These are phyloP conservation scores for Auricularia auricula-judae DNA, from an alignment of 768 basidiomycete genomes.

Conservation along the genomic window DNA sequence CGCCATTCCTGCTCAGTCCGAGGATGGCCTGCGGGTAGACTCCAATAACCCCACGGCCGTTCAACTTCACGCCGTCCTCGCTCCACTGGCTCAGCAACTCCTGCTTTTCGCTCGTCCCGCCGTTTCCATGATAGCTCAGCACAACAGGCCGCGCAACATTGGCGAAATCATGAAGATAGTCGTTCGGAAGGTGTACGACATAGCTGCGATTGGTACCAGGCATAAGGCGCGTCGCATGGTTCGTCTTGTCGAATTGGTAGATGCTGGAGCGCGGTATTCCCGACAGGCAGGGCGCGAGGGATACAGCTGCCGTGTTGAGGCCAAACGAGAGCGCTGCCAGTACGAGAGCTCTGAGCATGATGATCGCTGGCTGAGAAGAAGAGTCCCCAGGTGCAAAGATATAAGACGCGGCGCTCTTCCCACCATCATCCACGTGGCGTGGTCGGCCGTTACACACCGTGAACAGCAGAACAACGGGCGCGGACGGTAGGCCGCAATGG, in stretches of 20 bases:
- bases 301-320: background rate
- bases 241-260: background rate
- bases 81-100: constrained; percentile 3
- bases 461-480: too few relatives aligned
- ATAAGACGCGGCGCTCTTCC: too few relatives aligned
- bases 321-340: too few relatives aligned
- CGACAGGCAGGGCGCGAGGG: background rate
- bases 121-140: constrained; percentile 7
- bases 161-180: background rate
- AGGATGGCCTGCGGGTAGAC: constrained; percentile 3
- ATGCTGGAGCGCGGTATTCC: background rate
- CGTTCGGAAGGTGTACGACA: background rate
- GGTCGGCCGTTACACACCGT: too few relatives aligned
- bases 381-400: too few relatives aligned
- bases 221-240: background rate
- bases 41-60: constrained; percentile 1
- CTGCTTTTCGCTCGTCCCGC: background rate
- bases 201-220: background rate
- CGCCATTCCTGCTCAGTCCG: background rate
- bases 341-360: too few relatives aligned
- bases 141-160: constrained; percentile 3
- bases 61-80: background rate
- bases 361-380: too few relatives aligned
- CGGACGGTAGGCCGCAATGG: too few relatives aligned
- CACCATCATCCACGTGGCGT: too few relatives aligned